phyloP scores from a whole-genome alignment of 192 early-diverging fungal species.

The Chytriomyces confervae region DNA sequence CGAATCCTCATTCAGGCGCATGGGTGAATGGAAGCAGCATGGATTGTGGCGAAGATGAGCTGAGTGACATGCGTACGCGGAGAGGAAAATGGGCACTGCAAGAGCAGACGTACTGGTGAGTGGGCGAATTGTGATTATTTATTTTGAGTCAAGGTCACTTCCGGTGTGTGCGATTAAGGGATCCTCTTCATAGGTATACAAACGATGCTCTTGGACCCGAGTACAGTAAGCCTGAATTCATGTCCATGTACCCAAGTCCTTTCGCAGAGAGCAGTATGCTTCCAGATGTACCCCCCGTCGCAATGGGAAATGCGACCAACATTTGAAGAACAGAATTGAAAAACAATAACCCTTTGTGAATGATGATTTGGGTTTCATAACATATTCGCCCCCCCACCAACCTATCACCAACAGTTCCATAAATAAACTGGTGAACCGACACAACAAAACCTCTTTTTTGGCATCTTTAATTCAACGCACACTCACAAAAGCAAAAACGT shows the following conservation, averaged over 20 bases:
- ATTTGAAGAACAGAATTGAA: neutral
- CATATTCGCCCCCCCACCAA: too few relatives aligned
- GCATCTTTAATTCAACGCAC: too few relatives aligned
- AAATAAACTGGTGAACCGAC: too few relatives aligned
- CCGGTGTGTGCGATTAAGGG: neutral
- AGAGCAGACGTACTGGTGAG: constrained; percentile 72
- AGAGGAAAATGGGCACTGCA: constrained; percentile 87
- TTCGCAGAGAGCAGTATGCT: neutral
- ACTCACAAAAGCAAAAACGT: too few relatives aligned
- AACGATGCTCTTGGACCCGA: constrained; percentile 35
- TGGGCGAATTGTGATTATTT: neutral
- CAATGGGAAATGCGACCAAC: constrained; percentile 18
- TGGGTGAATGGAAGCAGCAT: constrained; percentile 38
- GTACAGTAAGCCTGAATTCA: constrained; percentile 44
- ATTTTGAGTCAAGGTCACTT: neutral
- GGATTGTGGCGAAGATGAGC: neutral
- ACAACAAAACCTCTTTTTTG: too few relatives aligned
- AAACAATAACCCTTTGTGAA: too few relatives aligned
- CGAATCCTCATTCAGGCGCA: constrained; percentile 12
- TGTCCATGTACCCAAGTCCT: constrained; percentile 33
- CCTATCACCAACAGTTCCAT: too few relatives aligned
- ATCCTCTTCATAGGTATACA: neutral
- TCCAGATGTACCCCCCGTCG: constrained; percentile 8
- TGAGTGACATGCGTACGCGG: constrained; percentile 46
- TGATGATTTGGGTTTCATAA: too few relatives aligned